Evolutionary conservation across 495 filamentous ascomycete genomes (phyloP), one percentile per base, ranked within the genome.

Genomic region (Annulohypoxylon bovei): DNA sequence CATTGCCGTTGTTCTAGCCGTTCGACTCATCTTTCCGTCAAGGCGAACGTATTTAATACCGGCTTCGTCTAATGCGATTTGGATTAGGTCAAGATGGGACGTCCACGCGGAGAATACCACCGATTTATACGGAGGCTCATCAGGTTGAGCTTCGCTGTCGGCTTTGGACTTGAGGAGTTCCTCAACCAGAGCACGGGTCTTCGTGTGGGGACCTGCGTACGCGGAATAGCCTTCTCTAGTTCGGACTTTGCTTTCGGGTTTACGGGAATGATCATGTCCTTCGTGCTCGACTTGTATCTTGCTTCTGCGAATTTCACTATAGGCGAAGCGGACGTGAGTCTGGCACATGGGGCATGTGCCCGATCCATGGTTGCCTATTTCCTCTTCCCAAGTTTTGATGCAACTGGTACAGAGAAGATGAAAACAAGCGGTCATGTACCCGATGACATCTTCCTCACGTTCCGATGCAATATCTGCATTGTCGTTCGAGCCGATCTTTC

Each of bases 61-160:
- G 33, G 86, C 84, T 47, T 88, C 85, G 49, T 89, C 84, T 12
- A 99, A 82, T 1, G 95, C 95, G 53, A 93, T 87, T 74, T 97
- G 88, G 70, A 99, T 96, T 12, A 99, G 87, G 75, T 99, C 95
- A 32, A 99, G 88, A 76, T 98, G 93, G 1, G 91, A 89, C 0
- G 95, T 98, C 95, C 95, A 99, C 28, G 87, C 88, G 1, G 94
- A 97, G 77, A 98, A 98, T 18, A 99, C 88, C 12, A 99, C 95
- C 44, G 91, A 92, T 76, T 96, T 97, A 78, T 92, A 89, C 0
- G 94, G 93, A 0, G 82, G 84, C 61, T 92, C 81, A 35, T 82
- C 79, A 1, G 86, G 86, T 14, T 87, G 79, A 4, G 78, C 75
- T 53, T 84, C 76, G 75, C 89, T 93, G 68, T 90, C 85, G 37